Percentiles rank a stretch among this genome's conserved stretches.
Conservation (phyloP, 441 rosid genomes). For the Isatis lusitanica region DNA sequence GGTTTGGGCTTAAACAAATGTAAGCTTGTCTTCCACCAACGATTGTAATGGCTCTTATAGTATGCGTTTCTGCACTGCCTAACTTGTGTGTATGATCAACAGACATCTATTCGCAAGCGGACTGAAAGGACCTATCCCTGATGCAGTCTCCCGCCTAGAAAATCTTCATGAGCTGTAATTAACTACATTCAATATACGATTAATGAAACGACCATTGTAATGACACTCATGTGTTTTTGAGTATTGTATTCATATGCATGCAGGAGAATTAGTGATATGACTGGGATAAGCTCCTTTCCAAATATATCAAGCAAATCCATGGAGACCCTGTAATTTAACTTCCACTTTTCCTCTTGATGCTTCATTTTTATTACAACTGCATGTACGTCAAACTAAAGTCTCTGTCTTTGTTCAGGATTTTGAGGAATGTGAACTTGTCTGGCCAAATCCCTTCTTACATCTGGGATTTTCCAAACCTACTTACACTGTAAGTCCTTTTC, state of each 20-base stretch:
- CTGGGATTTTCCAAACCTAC: too few species aligned
- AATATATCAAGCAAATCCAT: constrained; percentile 6
- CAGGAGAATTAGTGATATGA: background rate
- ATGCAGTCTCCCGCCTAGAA: background rate
- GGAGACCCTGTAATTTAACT: background rate
- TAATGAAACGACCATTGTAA: background rate
- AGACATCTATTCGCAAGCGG: constrained; percentile 11
- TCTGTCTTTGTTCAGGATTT: constrained; percentile 7
- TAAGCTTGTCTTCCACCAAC: background rate
- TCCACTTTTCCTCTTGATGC: background rate
- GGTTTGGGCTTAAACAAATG: background rate
- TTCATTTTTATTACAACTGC: background rate
- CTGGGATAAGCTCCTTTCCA: background rate
- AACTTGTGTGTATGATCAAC: background rate
- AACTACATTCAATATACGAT: background rate
- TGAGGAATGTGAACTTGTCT: constrained; percentile 26
- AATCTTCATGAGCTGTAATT: background rate
- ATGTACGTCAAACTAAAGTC: background rate
- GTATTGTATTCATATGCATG: background rate
- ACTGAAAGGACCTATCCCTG: background rate
- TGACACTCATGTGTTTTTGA: background rate
- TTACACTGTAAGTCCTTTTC: background rate
- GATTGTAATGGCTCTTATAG: background rate
- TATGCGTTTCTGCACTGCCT: background rate
- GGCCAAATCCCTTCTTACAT: constrained; percentile 9